Conservation (phyloP, 371 early-diverging fungal genomes). For the Lichtheimia corymbifera region DNA sequence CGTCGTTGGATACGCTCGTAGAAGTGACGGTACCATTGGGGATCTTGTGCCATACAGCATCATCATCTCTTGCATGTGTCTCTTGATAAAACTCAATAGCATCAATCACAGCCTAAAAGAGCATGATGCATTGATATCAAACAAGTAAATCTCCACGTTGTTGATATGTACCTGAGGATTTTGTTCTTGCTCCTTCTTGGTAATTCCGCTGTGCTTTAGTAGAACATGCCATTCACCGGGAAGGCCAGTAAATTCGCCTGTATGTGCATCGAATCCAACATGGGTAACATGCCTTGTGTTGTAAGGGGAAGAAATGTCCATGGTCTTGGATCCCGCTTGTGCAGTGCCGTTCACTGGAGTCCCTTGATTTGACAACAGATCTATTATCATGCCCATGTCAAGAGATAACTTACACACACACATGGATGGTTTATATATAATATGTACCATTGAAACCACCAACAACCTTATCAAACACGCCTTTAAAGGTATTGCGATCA, state of each 20-base stretch:
- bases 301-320: slow-evolving; percentile 89
- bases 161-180: slow-evolving; percentile 76
- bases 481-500: slow-evolving; percentile 53
- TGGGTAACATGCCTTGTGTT: slow-evolving; percentile 96
- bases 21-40: slow-evolving; percentile 44
- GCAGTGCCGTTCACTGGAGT: too few species aligned
- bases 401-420: too few species aligned
- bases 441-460: slow-evolving; percentile 34
- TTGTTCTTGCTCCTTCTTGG: slow-evolving; percentile 91
- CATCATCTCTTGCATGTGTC: slow-evolving; percentile 60
- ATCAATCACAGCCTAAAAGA: slow-evolving; percentile 79
- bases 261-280: slow-evolving; percentile 86
- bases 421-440: too few species aligned
- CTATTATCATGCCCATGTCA: neutral
- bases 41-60: slow-evolving; percentile 90
- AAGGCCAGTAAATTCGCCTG: slow-evolving; percentile 91
- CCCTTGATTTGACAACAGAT: slow-evolving; percentile 7
- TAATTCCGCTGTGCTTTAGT: slow-evolving; percentile 89
- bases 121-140: neutral
- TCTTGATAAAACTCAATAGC: slow-evolving; percentile 91
- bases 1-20: neutral
- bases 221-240: slow-evolving; percentile 93
- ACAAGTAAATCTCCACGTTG: neutral
- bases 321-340: slow-evolving; percentile 4
- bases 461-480: slow-evolving; percentile 63